phyloP scores from a whole-genome alignment of 805 yeast species.

The Schwanniomyces sp. region DNA sequence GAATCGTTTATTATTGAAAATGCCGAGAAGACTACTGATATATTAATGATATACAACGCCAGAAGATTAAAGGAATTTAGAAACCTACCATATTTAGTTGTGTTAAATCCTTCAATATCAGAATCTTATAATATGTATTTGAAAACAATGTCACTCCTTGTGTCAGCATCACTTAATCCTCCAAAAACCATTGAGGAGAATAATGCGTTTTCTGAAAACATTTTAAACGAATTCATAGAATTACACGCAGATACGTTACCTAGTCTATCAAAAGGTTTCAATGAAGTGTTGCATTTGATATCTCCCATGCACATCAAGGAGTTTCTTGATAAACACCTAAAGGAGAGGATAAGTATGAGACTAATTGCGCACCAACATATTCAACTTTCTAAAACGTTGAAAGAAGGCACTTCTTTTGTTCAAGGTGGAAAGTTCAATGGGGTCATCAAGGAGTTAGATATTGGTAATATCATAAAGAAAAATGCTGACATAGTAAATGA shows the following conservation, averaged over 20 bases:
- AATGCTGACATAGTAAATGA: slow-evolving; percentile 79
- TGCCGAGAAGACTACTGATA: slow-evolving; percentile 58
- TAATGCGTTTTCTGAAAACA: slow-evolving; percentile 44
- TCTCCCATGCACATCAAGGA: slow-evolving; percentile 50
- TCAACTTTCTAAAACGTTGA: slow-evolving; percentile 48
- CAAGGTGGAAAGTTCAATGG: slow-evolving; percentile 57
- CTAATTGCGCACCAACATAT: slow-evolving; percentile 85
- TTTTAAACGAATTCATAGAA: slow-evolving; percentile 61
- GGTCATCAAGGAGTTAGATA: slow-evolving; percentile 63
- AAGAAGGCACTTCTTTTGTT: slow-evolving; percentile 35
- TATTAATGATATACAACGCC: slow-evolving; percentile 62
- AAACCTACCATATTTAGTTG: slow-evolving; percentile 76
- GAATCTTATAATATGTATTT: slow-evolving; percentile 73
- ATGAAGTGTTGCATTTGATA: slow-evolving; percentile 55
- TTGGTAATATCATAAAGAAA: slow-evolving; percentile 60
- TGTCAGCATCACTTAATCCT: slow-evolving; percentile 31
- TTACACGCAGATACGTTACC: slow-evolving; percentile 85
- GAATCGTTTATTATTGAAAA: slow-evolving; percentile 35
- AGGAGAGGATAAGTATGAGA: slow-evolving; percentile 85
- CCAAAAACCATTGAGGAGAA: slow-evolving; percentile 56
- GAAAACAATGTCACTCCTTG: slow-evolving; percentile 52
- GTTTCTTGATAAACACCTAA: slow-evolving; percentile 74
- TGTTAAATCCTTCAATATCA: slow-evolving; percentile 83
- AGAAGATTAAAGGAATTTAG: slow-evolving; percentile 70
- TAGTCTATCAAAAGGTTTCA: slow-evolving; percentile 77